Evolutionary conservation across 805 yeast species (phyloP), one percentile per base, ranked within the genome.

Genomic region (Wickerhamiella sorbophila): DNA sequence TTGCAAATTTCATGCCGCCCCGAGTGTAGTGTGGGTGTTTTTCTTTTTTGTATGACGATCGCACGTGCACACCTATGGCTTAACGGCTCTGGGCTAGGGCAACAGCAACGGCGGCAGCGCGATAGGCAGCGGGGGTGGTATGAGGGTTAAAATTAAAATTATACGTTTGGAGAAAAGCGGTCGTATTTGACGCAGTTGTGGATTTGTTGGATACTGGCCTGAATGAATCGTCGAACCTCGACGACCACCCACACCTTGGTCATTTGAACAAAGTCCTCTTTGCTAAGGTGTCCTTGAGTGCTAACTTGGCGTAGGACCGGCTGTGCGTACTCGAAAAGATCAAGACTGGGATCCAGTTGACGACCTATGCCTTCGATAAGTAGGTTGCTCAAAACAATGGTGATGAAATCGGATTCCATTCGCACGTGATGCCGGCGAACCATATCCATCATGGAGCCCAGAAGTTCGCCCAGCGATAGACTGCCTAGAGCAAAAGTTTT

Each of bases 371-470:
- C 99, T 60, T 91, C 98, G 44, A 91, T 64, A 42, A 91, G 66
- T 42, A 91, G 63, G 19, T 91, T 86, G 1, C 97, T 95, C 26
- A 91, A 85, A n/a, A 91, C 80, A 19, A 91, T 95, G 24, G 94
- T 85, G 34, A 91, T 77, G 56, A 91, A 91, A 60, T 91, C 98
- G 5, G 94, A 93, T 56, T 91, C 99, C 94, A 91, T 82, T 55
- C 95, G 71, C 18, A 91, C 98, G 60, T 91, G 99, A 59, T 91
- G 98, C 9, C 68, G 65, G 47, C 97, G 67, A 16, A 91, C 97
- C 96, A 91, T 86, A 3, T 77, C 67, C 44, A 91, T 68, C 69
- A 88, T 87, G 54, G 77, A 80, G 51, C 85, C 91, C 44, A 91
- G 66, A 44, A 91, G 65, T 53, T 87, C 96, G 3, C 97, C 96